A percentile compares a stretch with the other conserved stretches of the same genome.
phyloP scores from a whole-genome alignment of 2,329 filamentous ascomycete species.

The Alternaria sp. region DNA sequence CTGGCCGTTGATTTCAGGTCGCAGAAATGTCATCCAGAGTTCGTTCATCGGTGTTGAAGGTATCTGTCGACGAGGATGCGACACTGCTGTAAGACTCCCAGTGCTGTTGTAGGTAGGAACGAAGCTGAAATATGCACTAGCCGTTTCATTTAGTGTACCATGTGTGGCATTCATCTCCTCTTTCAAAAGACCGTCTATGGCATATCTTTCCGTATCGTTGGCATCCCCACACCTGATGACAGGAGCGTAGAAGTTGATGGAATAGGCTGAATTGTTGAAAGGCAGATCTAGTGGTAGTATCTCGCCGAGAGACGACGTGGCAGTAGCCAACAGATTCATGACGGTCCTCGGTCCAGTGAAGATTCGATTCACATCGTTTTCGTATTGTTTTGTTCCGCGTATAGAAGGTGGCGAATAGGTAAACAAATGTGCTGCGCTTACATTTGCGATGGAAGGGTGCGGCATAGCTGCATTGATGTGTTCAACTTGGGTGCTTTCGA shows the following conservation, averaged over 20 bases:
- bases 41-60: neutral
- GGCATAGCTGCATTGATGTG: neutral
- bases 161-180: neutral
- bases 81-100: neutral
- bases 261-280: neutral
- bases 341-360: neutral
- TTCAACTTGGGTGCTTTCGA: neutral
- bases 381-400: conserved; percentile 1
- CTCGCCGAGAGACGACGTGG: neutral
- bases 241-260: neutral
- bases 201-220: neutral
- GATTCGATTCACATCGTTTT: neutral
- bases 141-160: neutral
- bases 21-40: conserved; percentile 24
- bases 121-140: neutral
- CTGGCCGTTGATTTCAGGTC: neutral
- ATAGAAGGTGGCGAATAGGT: neutral
- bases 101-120: neutral
- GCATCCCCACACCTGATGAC: neutral
- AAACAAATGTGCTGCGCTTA: neutral
- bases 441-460: neutral
- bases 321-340: neutral
- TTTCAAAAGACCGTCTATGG: neutral
- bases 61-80: neutral
- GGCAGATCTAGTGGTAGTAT: conserved; percentile 3